These are phyloP conservation scores for Termitomyces sp. DNA, from an alignment of 768 basidiomycete species.

Conservation along the genomic window DNA sequence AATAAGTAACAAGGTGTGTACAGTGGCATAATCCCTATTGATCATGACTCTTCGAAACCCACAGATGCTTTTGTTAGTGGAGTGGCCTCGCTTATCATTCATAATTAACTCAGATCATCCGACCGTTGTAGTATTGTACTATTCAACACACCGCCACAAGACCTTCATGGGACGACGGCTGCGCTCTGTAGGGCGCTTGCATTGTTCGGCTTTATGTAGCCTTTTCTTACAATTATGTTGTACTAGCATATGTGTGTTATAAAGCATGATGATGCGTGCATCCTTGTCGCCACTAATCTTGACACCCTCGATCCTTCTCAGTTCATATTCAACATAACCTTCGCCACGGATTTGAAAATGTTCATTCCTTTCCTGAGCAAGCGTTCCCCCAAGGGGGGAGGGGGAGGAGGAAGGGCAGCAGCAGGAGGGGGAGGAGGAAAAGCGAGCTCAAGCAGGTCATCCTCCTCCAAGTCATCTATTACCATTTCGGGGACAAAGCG, in stretches of 20 bases:
- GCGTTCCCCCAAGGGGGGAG: neutral
- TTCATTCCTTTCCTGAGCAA: neutral
- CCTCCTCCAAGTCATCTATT: neutral
- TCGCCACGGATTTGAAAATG: neutral
- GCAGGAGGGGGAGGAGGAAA: constrained; percentile 9
- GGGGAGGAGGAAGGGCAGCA: neutral
- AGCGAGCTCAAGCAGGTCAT: neutral
- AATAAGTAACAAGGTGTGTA: neutral
- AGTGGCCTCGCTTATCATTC: neutral
- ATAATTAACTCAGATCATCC: neutral
- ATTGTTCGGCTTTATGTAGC: too few relatives aligned
- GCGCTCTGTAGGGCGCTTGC: too few relatives aligned
- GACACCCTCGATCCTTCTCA: neutral
- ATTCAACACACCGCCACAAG: neutral
- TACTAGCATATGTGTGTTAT: too few relatives aligned
- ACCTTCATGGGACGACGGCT: too few relatives aligned
- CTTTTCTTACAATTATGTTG: too few relatives aligned
- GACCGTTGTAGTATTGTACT: neutral
- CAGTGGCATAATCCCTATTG: neutral
- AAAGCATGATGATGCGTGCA: too few relatives aligned
- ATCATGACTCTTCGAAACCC: neutral
- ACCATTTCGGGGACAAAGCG: neutral
- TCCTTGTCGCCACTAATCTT: too few relatives aligned
- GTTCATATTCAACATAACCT: neutral
- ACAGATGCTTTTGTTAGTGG: neutral